Evolutionary conservation across 2,329 filamentous ascomycete genomes (phyloP), one percentile per base, ranked within the genome.

Genomic region (Dryadomyces quercus-mongolicae): DNA sequence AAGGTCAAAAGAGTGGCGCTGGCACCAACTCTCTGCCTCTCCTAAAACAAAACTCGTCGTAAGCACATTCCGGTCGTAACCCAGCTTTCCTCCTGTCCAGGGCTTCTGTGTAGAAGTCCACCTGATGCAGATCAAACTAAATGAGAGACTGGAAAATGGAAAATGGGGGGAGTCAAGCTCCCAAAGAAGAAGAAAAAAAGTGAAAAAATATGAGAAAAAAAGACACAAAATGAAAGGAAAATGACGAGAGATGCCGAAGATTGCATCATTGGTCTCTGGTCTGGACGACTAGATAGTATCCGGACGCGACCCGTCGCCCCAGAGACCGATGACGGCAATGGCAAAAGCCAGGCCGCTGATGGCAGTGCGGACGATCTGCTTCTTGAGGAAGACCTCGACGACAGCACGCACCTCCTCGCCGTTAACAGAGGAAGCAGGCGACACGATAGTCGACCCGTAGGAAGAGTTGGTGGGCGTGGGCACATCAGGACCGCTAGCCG

Each of bases 291-390:
- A 20, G 25, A 16, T 31, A 20, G 21, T 36, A 57, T 16, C 59
- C 51, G 57, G n/a, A 21, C 31, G 20, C 44, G 70, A 71, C 25
- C 80, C 79, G 64, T 84, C 82, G 5, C 81, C 82, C 81, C 82
- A 85, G 62, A 85, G 78, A 16, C 82, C 82, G 40, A 85, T 68
- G 18, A 85, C 72, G 20, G 81, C 76, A 71, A 85, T 75, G 53
- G 73, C 66, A 66, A 85, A 84, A 4, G 75, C 81, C 46, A 80
- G 55, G 3, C 76, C 76, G 2, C 78, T 72, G 34, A 84, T 61
- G 6, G 68, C 72, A 9, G 77, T 78, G 64, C 78, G 74, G 12
- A 78, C 70, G 36, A 78, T 59, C 62, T 82, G 77, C 60, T 73
- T 74, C 64, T 72, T 73, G 45, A 75, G 69, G 60, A 81, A 77